Base-by-base conservation (phyloP, 2,329 filamentous ascomycete genomes). In the Fusarium guadeloupense region DNA sequence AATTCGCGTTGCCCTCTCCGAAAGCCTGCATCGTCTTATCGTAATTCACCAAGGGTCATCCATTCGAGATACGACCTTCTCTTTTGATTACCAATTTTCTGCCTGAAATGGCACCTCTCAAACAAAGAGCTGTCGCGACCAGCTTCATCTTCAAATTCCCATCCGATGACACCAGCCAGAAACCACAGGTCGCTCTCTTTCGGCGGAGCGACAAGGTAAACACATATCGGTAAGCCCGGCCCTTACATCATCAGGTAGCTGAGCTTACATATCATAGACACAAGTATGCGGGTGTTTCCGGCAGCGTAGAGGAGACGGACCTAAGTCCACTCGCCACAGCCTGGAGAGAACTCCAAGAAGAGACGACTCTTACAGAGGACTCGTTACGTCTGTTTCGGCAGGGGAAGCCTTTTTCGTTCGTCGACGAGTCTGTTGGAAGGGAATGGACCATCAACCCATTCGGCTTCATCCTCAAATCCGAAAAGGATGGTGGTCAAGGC, bases 401-500 rank as follows among this genome's bases (percentile, higher is more conserved):
- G 20, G 87, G 86, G 2, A 86, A 86, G 54, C 80, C 82, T 4
- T 90, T 84, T 64, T 76, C 77, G 2, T 87, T 89, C 58, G 65
- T 68, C 6, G 87, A 89, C 62, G 68, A 77, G 4, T 75, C 75
- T 0, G 73, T 87, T 13, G 77, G 80, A 17, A 81, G 85, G 20
- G 77, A 83, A 67, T 90, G 87, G 87, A 85, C 78, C 6, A 80
- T 90, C 41, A 78, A 87, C 56, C 85, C 87, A 0, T 90, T 90
- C 62, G 82, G 80, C 0, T 90, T 84, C 69, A 72, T 78, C 8
- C 75, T 89, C 21, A 81, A 76, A 8, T 59, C 71, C 0, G 73
- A 33, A 16, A 43, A 35, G 9, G 57, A 67, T 2, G 66, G 57
- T 21, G 59, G 64, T 20, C 40, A 77, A 28, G 76, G 76, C 4